Conservation (phyloP, 2,329 filamentous ascomycete species). For the Arthroderma sp. region DNA sequence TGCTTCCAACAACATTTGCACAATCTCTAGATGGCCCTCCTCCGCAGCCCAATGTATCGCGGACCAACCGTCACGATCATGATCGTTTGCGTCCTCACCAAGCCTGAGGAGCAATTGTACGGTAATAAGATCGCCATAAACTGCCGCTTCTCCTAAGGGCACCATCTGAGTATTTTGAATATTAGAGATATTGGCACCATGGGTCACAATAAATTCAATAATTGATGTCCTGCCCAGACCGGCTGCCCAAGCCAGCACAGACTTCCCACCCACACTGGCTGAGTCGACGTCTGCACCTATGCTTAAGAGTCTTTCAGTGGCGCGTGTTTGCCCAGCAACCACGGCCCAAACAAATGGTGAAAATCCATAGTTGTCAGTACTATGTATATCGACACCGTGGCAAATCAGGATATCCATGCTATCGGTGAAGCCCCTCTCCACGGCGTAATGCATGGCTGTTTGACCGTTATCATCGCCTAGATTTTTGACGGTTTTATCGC, state of each 20-base stretch:
- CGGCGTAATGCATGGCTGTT: constrained; percentile 17
- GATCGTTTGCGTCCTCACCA: not conserved
- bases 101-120: not conserved
- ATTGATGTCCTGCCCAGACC: not conserved
- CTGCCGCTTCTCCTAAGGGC: not conserved
- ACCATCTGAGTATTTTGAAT: not conserved
- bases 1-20: not conserved
- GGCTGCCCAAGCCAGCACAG: not conserved
- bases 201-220: not conserved
- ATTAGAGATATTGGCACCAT: not conserved
- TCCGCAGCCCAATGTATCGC: no score
- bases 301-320: constrained; percentile 2
- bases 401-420: constrained; percentile 11
- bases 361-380: constrained; percentile 14
- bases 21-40: not conserved
- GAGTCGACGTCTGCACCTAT: not conserved
- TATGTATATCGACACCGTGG: constrained; percentile 10
- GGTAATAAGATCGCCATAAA: not conserved
- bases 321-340: constrained; percentile 12
- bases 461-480: constrained; percentile 11
- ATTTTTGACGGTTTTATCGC: constrained; percentile 3
- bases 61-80: not conserved
- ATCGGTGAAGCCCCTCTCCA: constrained; percentile 12
- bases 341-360: constrained; percentile 16
- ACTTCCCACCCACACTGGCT: not conserved